Base-by-base conservation (phyloP, 257 asterid species). In the Solanum dulcamara region DNA sequence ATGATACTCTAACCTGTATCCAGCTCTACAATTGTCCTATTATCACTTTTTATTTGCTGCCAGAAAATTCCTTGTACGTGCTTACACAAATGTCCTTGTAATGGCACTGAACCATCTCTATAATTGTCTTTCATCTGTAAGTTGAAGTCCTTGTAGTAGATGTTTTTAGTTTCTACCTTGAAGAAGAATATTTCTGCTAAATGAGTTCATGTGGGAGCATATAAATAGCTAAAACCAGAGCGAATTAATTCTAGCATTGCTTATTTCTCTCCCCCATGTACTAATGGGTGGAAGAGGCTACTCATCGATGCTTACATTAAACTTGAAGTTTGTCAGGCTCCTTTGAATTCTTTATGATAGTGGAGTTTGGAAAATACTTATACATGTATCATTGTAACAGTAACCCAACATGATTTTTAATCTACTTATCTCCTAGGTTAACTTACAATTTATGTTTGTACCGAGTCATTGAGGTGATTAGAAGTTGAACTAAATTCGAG, bases 331-430 rank as follows among this genome's bases (percentile, higher is more conserved):
- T 88, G 88, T 92, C 92, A 87, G 93, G 93, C 92, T 90, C 40
- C 87, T 82, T 88, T 26, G 66, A 64, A 28, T 53, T 84, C 42
- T 82, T 86, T 11, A 55, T 90, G 92, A 86, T 85, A 53, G 86
- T 86, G 89, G 89, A 81, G 94, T 89, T 93, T 91, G 93, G 93
- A 93, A 88, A 71, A 83, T 66, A 70, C 90, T 86, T 89, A 85
- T 9, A 91, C 84, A 89, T 42, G 33, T 40, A 38, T 68, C 4
- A 38, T 15, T 55, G 6, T 5, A 6, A 10, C 32, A 12, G 15
- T 0, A 2, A 30, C 22, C 15, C 18, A 48, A 15, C 80, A 7
- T 77, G 7, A 46, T 80, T 68, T 38, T 60, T 10, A 11, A 5
- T 81, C 32, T 12, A 33, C 38, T 38, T 26, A 66, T 33, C 35